phyloP scores from a whole-genome alignment of 2,329 filamentous ascomycete genomes.

The Zymoseptoria crescenta region DNA sequence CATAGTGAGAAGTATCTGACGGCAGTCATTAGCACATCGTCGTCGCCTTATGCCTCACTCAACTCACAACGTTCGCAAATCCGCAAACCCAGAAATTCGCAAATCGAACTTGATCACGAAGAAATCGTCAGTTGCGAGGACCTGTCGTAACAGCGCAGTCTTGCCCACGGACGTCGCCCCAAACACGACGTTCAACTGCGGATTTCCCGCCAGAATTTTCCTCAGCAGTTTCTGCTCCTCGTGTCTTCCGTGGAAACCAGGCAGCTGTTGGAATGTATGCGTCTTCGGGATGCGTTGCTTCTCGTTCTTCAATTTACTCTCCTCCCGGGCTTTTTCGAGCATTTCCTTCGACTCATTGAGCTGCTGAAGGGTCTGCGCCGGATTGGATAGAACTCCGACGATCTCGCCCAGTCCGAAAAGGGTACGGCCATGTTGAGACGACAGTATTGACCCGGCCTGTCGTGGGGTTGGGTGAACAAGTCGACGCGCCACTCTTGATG shows the following conservation, averaged over 20 bases:
- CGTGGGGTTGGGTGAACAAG: background rate
- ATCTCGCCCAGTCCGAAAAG: conserved; percentile 15
- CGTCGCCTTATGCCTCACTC: no score
- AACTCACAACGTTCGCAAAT: conserved; percentile 7
- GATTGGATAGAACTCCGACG: conserved; percentile 10
- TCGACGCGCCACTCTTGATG: background rate
- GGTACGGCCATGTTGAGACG: background rate
- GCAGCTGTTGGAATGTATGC: conserved; percentile 12
- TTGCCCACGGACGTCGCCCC: conserved; percentile 16
- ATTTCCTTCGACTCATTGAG: conserved; percentile 15
- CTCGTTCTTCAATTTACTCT: conserved; percentile 11
- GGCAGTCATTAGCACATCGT: background rate
- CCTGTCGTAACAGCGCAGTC: conserved; percentile 13
- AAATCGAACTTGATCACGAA: conserved; percentile 16
- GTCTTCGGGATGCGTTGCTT: conserved; percentile 12
- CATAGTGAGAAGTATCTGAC: conserved; percentile 10
- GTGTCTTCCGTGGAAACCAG: conserved; percentile 13
- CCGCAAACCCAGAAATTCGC: conserved; percentile 13
- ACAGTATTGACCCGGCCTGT: background rate
- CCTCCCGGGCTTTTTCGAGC: conserved; percentile 12
- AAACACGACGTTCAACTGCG: conserved; percentile 14
- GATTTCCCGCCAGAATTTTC: conserved; percentile 10
- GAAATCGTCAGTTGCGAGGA: conserved; percentile 15
- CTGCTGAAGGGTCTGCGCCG: conserved; percentile 11
- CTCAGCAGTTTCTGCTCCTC: conserved; percentile 11